Evolutionary conservation across 1,139 yeast species (phyloP).

Genomic region (Saccharomycopsis hybrid): DNA sequence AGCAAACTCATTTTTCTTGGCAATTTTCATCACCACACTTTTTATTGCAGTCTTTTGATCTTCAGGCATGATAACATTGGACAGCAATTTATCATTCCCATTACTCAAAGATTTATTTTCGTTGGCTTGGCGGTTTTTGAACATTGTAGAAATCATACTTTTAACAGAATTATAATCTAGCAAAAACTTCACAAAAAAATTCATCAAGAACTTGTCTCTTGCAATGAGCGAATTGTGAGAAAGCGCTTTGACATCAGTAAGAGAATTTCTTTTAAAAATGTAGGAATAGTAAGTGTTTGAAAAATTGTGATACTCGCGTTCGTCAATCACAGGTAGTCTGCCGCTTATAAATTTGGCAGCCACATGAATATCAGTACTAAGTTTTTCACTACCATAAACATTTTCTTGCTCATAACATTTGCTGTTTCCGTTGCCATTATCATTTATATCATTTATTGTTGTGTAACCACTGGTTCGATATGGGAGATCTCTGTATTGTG

Average conservation of each 20-base stretch:
- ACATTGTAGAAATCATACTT: constrained; percentile 6
- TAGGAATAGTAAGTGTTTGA: constrained; percentile 13
- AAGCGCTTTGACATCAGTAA: constrained; percentile 11
- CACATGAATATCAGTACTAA: neutral
- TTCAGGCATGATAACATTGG: neutral
- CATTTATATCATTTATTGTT: too few species aligned
- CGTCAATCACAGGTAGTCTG: constrained; percentile 9
- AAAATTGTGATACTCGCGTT: constrained; percentile 7
- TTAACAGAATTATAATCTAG: constrained; percentile 13
- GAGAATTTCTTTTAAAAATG: constrained; percentile 3
- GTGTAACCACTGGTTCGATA: too few species aligned
- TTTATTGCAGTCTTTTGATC: constrained; percentile 3
- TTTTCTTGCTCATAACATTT: too few species aligned
- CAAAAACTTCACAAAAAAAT: constrained; percentile 14
- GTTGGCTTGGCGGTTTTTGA: neutral
- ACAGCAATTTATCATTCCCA: too few species aligned
- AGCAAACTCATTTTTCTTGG: constrained; percentile 16
- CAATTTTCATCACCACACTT: neutral
- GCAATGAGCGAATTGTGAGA: constrained; percentile 10
- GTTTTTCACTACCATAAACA: too few species aligned
- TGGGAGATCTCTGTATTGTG: too few species aligned
- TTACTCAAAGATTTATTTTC: neutral
- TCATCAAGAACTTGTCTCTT: constrained; percentile 14
- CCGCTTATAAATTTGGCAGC: neutral
- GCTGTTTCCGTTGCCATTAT: too few species aligned